A percentile compares a stretch with the other conserved stretches of the same genome.
Conservation (phyloP, 768 basidiomycete species). For the Mycena albidolilacea region DNA sequence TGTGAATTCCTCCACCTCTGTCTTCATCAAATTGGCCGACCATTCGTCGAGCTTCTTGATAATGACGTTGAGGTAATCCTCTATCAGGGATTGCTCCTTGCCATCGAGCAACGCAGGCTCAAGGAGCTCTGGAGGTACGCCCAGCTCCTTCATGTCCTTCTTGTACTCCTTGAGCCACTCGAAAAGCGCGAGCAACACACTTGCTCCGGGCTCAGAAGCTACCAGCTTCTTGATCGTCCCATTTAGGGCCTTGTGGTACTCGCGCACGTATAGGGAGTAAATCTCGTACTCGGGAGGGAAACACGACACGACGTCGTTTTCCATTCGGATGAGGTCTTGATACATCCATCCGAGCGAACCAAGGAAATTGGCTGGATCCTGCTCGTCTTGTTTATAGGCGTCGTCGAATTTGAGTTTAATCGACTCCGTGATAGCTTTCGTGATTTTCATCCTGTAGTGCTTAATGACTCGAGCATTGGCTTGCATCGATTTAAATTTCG, state of each 20-base stretch:
- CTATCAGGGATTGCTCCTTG: conserved; percentile 93
- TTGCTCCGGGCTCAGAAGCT: conserved; percentile 87
- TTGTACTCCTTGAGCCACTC: conserved; percentile 98
- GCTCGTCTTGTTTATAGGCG: conserved; percentile 73
- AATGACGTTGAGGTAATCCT: conserved; percentile 95
- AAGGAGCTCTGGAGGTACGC: conserved; percentile 83
- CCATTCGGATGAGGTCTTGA: conserved; percentile 94
- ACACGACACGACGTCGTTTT: conserved; percentile 89
- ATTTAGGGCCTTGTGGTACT: conserved; percentile 92
- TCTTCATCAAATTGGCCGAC: conserved; percentile 94
- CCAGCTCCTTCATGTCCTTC: conserved; percentile 94
- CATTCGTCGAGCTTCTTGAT: conserved; percentile 97
- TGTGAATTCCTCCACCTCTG: conserved; percentile 88
- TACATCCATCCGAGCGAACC: conserved; percentile 91
- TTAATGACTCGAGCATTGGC: conserved; percentile 95
- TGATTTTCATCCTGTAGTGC: conserved; percentile 93
- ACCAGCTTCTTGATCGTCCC: conserved; percentile 78
- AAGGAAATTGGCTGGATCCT: conserved; percentile 81
- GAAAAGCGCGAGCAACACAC: conserved; percentile 85
- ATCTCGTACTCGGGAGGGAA: conserved; percentile 96
- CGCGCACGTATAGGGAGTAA: conserved; percentile 83
- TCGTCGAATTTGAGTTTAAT: conserved; percentile 80
- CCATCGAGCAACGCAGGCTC: conserved; percentile 95
- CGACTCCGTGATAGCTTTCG: conserved; percentile 83
- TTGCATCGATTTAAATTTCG: conserved; percentile 94